Conservation (phyloP, 768 basidiomycete genomes). For the Hemileccinum impolitum region DNA sequence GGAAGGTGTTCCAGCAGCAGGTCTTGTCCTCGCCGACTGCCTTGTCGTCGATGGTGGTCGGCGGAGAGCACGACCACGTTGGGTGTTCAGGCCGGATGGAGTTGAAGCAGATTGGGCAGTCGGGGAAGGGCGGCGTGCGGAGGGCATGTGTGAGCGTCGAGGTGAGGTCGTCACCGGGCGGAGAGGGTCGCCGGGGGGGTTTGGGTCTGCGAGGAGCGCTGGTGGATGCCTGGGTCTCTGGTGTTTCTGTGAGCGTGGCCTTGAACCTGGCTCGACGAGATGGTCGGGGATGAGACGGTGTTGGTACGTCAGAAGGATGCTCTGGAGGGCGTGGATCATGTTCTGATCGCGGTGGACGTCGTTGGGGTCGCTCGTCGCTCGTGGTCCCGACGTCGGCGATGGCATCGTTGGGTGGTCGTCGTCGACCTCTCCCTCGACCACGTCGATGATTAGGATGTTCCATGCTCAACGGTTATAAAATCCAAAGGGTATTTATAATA, state of each 20-base stretch:
- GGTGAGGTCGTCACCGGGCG: constrained; percentile 59
- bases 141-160: constrained; percentile 66
- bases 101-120: constrained; percentile 84
- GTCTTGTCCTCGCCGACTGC: constrained; percentile 14
- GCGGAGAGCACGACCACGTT: constrained; percentile 85
- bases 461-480: background rate
- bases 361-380: too few relatives aligned
- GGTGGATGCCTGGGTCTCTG: background rate
- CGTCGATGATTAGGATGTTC: background rate
- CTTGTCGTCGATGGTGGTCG: constrained; percentile 6
- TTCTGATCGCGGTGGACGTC: too few relatives aligned
- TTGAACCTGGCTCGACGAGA: constrained; percentile 37
- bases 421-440: too few relatives aligned
- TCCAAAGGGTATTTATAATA: background rate
- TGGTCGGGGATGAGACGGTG: background rate
- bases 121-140: constrained; percentile 66
- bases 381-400: too few relatives aligned
- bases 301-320: background rate
- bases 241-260: constrained; percentile 31
- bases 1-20: constrained; percentile 90
- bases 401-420: too few relatives aligned
- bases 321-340: background rate
- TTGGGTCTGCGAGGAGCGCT: constrained; percentile 6
- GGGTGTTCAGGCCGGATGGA: constrained; percentile 73
- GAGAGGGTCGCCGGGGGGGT: constrained; percentile 5